Evolutionary conservation across 2,329 filamentous ascomycete genomes (phyloP).

Genomic region (Aspergillus quadrilineatus): DNA sequence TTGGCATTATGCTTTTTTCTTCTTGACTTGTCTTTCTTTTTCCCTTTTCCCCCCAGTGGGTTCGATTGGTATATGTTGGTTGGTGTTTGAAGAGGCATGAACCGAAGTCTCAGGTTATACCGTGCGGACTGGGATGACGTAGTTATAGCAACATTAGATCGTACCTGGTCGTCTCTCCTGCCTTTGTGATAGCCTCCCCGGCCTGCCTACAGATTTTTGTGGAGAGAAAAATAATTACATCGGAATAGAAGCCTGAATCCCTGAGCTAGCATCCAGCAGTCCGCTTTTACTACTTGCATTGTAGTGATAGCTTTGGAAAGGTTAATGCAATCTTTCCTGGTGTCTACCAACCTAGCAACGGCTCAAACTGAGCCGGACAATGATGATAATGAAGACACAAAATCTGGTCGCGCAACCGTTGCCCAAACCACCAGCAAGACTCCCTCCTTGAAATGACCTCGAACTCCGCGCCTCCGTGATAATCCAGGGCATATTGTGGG

Average conservation of each 20-base stretch:
- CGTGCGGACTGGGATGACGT: neutral
- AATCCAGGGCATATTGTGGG: slow-evolving; percentile 1
- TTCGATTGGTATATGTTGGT: neutral
- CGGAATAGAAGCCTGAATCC: neutral
- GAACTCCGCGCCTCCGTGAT: slow-evolving; percentile 19
- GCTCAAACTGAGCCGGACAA: neutral
- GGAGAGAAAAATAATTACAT: too few species aligned
- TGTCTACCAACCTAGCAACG: neutral
- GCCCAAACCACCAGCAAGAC: slow-evolving; percentile 10
- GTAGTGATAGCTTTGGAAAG: neutral
- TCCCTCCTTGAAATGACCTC: slow-evolving; percentile 15
- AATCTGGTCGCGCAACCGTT: neutral
- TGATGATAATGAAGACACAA: slow-evolving; percentile 3
- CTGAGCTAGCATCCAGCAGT: neutral
- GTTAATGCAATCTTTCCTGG: neutral
- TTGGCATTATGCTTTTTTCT: slow-evolving; percentile 19
- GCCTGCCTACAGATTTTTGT: too few species aligned
- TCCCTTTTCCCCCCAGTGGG: too few species aligned
- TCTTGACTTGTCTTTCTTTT: neutral
- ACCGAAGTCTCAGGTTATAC: neutral
- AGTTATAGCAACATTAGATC: slow-evolving; percentile 3
- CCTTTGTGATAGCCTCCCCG: too few species aligned
- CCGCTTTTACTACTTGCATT: neutral
- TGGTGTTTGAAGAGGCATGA: neutral
- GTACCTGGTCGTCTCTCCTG: neutral